Base-by-base conservation (phyloP, 805 yeast genomes). In the Lachancea lanzarotensis region DNA sequence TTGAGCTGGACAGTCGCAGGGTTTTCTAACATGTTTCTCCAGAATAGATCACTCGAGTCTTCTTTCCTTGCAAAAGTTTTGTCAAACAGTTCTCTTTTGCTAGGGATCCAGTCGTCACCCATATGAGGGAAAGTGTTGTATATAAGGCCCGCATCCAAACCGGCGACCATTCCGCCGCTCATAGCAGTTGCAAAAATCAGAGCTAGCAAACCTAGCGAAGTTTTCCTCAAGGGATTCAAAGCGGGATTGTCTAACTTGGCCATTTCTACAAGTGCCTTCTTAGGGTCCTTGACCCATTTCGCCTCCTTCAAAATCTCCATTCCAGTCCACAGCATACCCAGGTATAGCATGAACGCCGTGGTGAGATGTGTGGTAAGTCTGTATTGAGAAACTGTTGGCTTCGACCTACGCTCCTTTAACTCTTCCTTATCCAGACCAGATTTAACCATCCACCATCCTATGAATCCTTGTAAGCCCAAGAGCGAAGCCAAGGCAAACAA, bases 401-500 rank as follows among this genome's bases (percentile, higher is more conserved):
- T 95, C 0, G 95, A 81, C 38, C 78, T 84, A 62, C 96, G 76
- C 52, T 83, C 89, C 18, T 75, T 76, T 39, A 93, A 70, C 58
- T 83, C 83, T 36, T 82, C 75, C 57, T 83, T 84, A 60, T 89
- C 95, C 45, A 93, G 73, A 26, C 98, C 98, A 9, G 96, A 87
- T 57, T 85, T 81, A 42, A 93, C 98, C 98, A 93, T 93, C 99
- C 99, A 93, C 98, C 98, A 93, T 27, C 98, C 98, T 53, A 93
- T 83, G 43, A 82, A 84, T 43, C 98, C 98, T 71, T 93, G 98
- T 39, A 93, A 69, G 10, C 96, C 99, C 46, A 93, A 73, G 42
- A 93, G 68, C 0, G 74, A 79, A 35, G 95, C 76, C 38, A 93
- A 75, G 1, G 86, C 86, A 17, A 85, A 65, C 13, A 93, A 70